Conservation (phyloP, 2,329 filamentous ascomycete species). For the Chaetomiaceae sp. region DNA sequence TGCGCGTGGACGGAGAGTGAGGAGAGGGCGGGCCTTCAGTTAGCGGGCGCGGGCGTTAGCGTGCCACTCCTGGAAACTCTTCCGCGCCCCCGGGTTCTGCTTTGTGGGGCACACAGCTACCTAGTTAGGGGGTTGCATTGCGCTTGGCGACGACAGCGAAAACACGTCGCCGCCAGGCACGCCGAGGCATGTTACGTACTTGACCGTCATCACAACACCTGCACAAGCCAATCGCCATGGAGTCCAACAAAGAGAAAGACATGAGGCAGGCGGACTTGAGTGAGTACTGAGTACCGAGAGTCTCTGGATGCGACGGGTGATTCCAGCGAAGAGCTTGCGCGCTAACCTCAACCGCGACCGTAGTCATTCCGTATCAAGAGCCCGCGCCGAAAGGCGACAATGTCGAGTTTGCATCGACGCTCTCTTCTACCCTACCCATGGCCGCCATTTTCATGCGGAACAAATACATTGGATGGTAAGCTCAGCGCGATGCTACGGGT, state of each 20-base stretch:
- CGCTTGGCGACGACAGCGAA: slow-evolving; percentile 4
- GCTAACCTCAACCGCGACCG: slow-evolving; percentile 8
- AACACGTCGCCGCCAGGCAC: slow-evolving; percentile 2
- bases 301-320: not conserved
- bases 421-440: slow-evolving; percentile 83
- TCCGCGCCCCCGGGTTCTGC: slow-evolving; percentile 1
- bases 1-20: not conserved
- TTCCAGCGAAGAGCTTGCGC: not conserved
- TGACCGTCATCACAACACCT: not conserved
- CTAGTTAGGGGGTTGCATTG: not conserved
- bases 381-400: slow-evolving; percentile 60
- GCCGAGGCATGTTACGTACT: no score
- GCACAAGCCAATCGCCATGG: slow-evolving; percentile 31
- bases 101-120: slow-evolving; percentile 3
- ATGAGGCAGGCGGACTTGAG: slow-evolving; percentile 43
- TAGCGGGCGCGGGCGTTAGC: not conserved
- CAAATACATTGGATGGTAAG: slow-evolving; percentile 67
- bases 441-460: slow-evolving; percentile 92
- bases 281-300: slow-evolving; percentile 29
- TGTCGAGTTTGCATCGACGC: slow-evolving; percentile 67
- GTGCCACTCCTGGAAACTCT: slow-evolving; percentile 2
- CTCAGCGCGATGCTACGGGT: slow-evolving; percentile 4
- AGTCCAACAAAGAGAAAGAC: slow-evolving; percentile 38
- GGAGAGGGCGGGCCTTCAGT: no score
- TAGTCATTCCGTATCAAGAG: slow-evolving; percentile 86